Evolutionary conservation across 2,329 filamentous ascomycete species (phyloP).

Genomic region (Scolecobasidium constrictum): DNA sequence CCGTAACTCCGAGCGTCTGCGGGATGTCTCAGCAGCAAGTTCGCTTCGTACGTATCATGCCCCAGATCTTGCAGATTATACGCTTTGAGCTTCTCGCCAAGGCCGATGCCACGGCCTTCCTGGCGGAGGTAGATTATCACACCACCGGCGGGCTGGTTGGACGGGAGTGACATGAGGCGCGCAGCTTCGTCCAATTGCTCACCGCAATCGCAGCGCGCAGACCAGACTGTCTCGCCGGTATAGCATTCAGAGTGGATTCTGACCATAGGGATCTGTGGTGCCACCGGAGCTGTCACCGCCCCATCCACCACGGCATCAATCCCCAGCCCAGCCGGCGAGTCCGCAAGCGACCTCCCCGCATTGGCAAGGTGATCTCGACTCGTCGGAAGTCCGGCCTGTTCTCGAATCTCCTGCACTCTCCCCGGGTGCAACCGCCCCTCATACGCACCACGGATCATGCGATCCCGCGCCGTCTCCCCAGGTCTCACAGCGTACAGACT

Average conservation of each 20-base stretch:
- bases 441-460: constrained; percentile 92
- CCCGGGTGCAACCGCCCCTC: constrained; percentile 79
- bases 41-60: constrained; percentile 95
- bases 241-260: constrained; percentile 98
- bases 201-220: constrained; percentile 91
- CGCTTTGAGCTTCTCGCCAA: constrained; percentile 92
- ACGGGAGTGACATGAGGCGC: constrained; percentile 70
- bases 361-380: too few species aligned
- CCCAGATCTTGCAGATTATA: constrained; percentile 97
- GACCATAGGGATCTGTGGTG: constrained; percentile 56
- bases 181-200: constrained; percentile 97
- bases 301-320: not conserved
- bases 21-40: constrained; percentile 79
- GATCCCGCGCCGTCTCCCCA: constrained; percentile 76
- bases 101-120: constrained; percentile 88
- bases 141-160: constrained; percentile 53
- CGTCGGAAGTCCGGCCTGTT: constrained; percentile 26
- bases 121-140: constrained; percentile 94
- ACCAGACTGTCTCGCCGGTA: constrained; percentile 97
- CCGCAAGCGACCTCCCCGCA: too few species aligned
- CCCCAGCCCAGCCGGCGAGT: constrained; percentile 8
- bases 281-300: not conserved
- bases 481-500: constrained; percentile 58
- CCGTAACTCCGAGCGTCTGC: constrained; percentile 93
- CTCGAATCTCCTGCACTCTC: constrained; percentile 61